These are phyloP conservation scores for Rhodotorula sp. DNA, from an alignment of 1,284 basidiomycete species.

Conservation along the genomic window DNA sequence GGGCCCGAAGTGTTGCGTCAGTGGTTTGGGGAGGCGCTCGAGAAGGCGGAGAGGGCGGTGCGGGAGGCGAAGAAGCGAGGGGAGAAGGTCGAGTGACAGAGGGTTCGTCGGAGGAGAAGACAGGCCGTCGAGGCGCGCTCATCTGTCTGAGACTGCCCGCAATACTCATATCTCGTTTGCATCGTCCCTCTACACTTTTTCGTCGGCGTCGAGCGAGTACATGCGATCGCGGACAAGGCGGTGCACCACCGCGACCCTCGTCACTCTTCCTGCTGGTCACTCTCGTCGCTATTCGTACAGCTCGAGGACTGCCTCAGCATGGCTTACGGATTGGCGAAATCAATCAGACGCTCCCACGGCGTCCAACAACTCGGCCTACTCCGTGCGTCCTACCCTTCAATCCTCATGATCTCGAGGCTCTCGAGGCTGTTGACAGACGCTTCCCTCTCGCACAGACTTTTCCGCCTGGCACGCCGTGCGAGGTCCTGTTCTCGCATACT, in stretches of 20 bases:
- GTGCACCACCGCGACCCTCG: background rate
- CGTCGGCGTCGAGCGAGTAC: background rate
- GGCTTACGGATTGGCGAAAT: background rate
- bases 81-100: background rate
- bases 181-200: background rate
- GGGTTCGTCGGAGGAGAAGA: too few relatives aligned
- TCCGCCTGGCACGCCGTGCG: slow-evolving; percentile 22
- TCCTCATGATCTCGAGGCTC: background rate
- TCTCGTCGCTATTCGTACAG: too few relatives aligned
- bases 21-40: slow-evolving; percentile 67
- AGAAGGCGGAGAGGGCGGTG: slow-evolving; percentile 61
- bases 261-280: too few relatives aligned
- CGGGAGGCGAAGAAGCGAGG: slow-evolving; percentile 21
- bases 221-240: too few relatives aligned
- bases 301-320: background rate
- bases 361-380: slow-evolving; percentile 21
- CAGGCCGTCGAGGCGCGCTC: background rate
- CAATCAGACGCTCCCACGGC: slow-evolving; percentile 8
- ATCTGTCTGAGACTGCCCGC: background rate
- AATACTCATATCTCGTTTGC: background rate
- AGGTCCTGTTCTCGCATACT: background rate
- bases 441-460: slow-evolving; percentile 14
- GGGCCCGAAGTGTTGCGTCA: slow-evolving; percentile 61
- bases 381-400: slow-evolving; percentile 1
- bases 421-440: background rate